Conservation (phyloP, 129 eudicot genomes). For the Logfia minima region DNA sequence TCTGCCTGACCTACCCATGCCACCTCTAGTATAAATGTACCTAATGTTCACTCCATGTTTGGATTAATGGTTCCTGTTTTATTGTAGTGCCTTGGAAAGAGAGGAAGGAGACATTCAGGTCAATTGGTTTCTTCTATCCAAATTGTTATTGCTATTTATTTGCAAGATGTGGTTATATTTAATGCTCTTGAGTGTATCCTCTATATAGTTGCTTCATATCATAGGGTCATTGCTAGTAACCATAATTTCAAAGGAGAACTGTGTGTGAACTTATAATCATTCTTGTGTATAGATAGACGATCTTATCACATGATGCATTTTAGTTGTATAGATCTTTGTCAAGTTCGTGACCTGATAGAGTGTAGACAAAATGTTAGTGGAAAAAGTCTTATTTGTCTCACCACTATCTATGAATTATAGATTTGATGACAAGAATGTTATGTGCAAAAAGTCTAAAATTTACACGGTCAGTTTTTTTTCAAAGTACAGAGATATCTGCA, state of each 20-base stretch:
- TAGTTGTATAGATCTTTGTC: too few relatives aligned
- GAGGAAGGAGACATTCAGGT: constrained; percentile 62
- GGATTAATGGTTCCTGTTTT: constrained; percentile 19
- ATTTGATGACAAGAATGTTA: too few relatives aligned
- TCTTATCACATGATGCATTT: too few relatives aligned
- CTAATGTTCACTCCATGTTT: background rate
- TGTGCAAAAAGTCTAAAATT: background rate
- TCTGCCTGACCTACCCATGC: background rate
- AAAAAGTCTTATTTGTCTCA: too few relatives aligned
- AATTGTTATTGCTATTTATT: constrained; percentile 8
- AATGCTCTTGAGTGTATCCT: background rate
- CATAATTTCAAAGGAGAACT: background rate
- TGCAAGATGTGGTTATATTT: constrained; percentile 4
- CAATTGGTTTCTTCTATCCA: background rate
- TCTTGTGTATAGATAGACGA: background rate
- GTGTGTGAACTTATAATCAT: background rate
- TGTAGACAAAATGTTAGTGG: background rate
- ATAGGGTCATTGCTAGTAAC: background rate
- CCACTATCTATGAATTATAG: too few relatives aligned
- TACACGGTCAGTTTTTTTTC: background rate
- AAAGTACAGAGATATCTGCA: constrained; percentile 13
- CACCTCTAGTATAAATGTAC: background rate
- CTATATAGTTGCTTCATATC: background rate
- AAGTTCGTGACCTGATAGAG: background rate
- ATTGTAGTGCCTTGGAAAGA: constrained; percentile 77